Evolutionary conservation across 495 filamentous ascomycete genomes (phyloP).

Genomic region (Cudoniella acicularis): DNA sequence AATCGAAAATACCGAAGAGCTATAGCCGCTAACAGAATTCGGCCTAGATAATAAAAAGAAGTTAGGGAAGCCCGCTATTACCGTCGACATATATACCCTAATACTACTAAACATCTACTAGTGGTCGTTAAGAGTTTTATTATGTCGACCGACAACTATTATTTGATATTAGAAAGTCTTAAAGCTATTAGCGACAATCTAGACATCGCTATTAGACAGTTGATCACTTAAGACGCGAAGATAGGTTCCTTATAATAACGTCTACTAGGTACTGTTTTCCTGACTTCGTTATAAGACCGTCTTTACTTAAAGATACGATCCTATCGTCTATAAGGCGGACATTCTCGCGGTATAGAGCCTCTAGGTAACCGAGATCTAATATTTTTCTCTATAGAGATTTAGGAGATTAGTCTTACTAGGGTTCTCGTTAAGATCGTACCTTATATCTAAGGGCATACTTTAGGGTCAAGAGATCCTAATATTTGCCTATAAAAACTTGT

Average conservation of each 20-base stretch:
- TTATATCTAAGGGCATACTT: constrained; percentile 1
- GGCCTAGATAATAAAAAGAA: not conserved
- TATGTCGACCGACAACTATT: not conserved
- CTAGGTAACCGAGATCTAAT: not conserved
- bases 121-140: not conserved
- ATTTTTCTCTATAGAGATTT: no score
- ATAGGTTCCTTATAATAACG: not conserved
- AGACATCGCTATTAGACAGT: not conserved
- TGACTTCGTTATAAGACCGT: not conserved
- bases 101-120: not conserved
- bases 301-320: not conserved
- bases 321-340: not conserved
- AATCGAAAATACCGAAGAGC: not conserved
- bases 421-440: no score
- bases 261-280: not conserved
- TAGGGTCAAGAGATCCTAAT: constrained; percentile 2
- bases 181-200: constrained; percentile 2
- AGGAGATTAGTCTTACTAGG: no score
- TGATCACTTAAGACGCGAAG: not conserved
- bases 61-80: not conserved
- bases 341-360: not conserved
- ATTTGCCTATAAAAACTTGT: no score
- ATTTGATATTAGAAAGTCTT: not conserved
- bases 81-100: not conserved
- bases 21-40: not conserved